phyloP scores from a whole-genome alignment of 306 rosid genomes.

The Spatholobus suberectus region DNA sequence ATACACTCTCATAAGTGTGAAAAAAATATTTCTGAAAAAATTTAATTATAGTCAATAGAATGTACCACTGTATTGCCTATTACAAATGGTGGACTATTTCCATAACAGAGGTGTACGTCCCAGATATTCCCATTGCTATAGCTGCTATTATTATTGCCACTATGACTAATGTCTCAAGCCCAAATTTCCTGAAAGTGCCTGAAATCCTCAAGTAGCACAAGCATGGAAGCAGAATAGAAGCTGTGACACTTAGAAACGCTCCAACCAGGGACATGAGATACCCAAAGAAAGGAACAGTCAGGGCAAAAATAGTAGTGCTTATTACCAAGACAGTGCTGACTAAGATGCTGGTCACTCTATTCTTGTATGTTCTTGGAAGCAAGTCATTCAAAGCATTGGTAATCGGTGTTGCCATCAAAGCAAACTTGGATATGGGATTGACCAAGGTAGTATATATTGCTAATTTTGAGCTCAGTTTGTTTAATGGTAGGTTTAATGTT shows the following conservation, averaged over 20 bases:
- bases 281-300: slow-evolving; percentile 59
- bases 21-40: background rate
- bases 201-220: slow-evolving; percentile 76
- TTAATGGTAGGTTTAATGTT: slow-evolving; percentile 66
- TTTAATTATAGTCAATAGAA: background rate
- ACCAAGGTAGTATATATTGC: slow-evolving; percentile 78
- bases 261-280: slow-evolving; percentile 73
- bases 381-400: slow-evolving; percentile 57
- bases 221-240: slow-evolving; percentile 70
- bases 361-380: slow-evolving; percentile 47
- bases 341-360: slow-evolving; percentile 36
- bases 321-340: slow-evolving; percentile 51
- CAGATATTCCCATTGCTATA: slow-evolving; percentile 44
- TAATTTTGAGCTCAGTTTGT: slow-evolving; percentile 61
- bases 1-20: background rate
- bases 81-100: slow-evolving; percentile 47
- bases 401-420: slow-evolving; percentile 74
- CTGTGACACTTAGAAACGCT: slow-evolving; percentile 66
- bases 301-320: slow-evolving; percentile 58
- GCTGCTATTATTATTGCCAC: slow-evolving; percentile 48
- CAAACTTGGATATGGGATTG: slow-evolving; percentile 76
- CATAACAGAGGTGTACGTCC: slow-evolving; percentile 60
- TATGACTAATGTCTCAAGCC: slow-evolving; percentile 41
- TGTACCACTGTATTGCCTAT: background rate
- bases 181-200: slow-evolving; percentile 43